Base-by-base conservation (phyloP, 176 grass and related monocot species). In the Zea mays region DNA sequence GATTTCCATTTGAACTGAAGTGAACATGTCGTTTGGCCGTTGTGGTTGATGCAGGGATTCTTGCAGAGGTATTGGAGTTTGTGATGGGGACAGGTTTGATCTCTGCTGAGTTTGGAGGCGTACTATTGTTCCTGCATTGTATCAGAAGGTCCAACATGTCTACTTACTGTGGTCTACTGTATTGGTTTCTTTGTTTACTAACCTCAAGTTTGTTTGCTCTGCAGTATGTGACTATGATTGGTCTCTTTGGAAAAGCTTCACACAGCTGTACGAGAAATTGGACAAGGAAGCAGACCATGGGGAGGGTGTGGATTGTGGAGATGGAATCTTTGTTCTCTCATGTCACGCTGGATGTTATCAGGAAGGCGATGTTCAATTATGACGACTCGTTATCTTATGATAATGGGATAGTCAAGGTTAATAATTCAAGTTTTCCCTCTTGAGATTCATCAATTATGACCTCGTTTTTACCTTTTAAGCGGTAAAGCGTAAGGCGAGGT, bases 351-450 rank as follows among this genome's bases (percentile, higher is more conserved):
- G 94, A 97, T 86, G 78, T 97, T 48, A 97, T 97, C 15, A 89
- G 94, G 76, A 97, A 97, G 85, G 94, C 94, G 20, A 84, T 97
- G 51, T 97, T 93, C 62, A 97, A 97, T 82, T 97, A 97, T 66
- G 94, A 97, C 33, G 94, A 97, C 73, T 97, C 94, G 20, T 4
- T 91, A 97, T 43, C 73, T 97, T 91, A 34, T 4, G 94, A 97
- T 43, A 97, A 93, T 61, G 94, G 94, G 79, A 93, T 97, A 66
- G 86, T 97, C n/a, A 89, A 97, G 94, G 94, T 97, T 79, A 35
- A 85, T 75, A 6, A 41, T 69, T 69, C 47, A 81, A 13, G 8
- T 52, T 70, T n/a, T 46, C 5, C 68, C 5, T 65, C 50, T 15
- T 12, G 3, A 36, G 57, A 61, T 67, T 39, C 27, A 27, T 27